These are phyloP conservation scores for Aegilops bicornis DNA, from an alignment of 176 grass and related monocot genomes.

Conservation along the genomic window DNA sequence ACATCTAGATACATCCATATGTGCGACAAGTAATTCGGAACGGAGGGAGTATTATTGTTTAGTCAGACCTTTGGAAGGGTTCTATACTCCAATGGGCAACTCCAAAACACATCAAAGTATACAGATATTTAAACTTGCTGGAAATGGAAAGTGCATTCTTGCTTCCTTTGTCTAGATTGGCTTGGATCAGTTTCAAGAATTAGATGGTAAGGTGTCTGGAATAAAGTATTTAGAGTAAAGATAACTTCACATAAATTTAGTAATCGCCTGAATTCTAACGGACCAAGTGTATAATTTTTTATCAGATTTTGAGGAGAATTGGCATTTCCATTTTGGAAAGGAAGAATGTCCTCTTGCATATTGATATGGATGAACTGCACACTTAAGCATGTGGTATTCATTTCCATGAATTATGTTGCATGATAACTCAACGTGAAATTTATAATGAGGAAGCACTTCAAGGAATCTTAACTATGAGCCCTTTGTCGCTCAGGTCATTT, in stretches of 20 bases:
- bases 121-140: neutral
- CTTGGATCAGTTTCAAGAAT: neutral
- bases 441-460: neutral
- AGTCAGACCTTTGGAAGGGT: neutral
- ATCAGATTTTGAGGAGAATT: no score
- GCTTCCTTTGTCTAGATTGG: neutral
- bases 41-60: neutral
- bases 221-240: neutral
- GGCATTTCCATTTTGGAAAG: neutral
- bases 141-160: neutral
- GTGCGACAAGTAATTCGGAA: no score
- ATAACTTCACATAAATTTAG: neutral
- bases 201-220: neutral
- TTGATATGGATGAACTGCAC: neutral
- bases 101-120: neutral
- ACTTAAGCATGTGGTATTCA: neutral
- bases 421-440: neutral
- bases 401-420: neutral
- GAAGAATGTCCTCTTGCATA: neutral
- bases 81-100: neutral
- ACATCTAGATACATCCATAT: no score
- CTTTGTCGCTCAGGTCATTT: neutral
- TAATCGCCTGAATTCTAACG: no score
- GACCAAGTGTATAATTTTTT: no score
- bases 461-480: neutral